Evolutionary conservation across 2,329 filamentous ascomycete species (phyloP).

Genomic region (Orbilia javanica): DNA sequence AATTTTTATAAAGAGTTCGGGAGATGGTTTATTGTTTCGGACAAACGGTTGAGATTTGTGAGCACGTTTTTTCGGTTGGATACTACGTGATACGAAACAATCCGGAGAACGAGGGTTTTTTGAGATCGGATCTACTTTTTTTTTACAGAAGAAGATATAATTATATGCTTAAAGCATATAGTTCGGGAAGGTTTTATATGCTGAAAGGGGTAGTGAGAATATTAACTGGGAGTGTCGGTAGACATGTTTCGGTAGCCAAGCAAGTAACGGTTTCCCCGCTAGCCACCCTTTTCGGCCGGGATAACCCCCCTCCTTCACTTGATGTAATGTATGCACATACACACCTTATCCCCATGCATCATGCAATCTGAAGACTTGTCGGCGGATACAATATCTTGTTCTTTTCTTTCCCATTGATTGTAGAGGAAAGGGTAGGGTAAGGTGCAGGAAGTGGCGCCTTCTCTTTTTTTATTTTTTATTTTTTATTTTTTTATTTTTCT

Average conservation of each 20-base stretch:
- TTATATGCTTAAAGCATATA: too few relatives aligned
- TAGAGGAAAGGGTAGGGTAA: constrained; percentile 4
- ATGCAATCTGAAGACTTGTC: constrained; percentile 26
- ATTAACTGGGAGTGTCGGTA: constrained; percentile 27
- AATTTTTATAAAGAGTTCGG: too few relatives aligned
- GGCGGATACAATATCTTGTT: neutral
- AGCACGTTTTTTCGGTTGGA: constrained; percentile 6
- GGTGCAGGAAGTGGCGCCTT: constrained; percentile 9
- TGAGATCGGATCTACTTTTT: too few relatives aligned
- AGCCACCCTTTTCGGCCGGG: constrained; percentile 20
- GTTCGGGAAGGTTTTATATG: neutral
- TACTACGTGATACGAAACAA: neutral
- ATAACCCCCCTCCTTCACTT: constrained; percentile 3
- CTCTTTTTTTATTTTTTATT: neutral
- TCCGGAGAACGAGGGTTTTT: constrained; percentile 10
- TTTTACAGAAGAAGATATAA: too few relatives aligned
- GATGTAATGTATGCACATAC: too few relatives aligned
- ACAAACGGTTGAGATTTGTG: constrained; percentile 1
- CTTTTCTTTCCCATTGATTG: constrained; percentile 34
- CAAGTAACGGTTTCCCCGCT: constrained; percentile 22
- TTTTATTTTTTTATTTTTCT: too few relatives aligned
- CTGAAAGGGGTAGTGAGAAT: neutral
- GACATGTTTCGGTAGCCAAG: constrained; percentile 6
- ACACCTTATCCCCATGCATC: constrained; percentile 30
- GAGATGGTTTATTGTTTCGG: neutral